phyloP scores from a whole-genome alignment of 768 basidiomycete genomes.

The Boletellus sp. region DNA sequence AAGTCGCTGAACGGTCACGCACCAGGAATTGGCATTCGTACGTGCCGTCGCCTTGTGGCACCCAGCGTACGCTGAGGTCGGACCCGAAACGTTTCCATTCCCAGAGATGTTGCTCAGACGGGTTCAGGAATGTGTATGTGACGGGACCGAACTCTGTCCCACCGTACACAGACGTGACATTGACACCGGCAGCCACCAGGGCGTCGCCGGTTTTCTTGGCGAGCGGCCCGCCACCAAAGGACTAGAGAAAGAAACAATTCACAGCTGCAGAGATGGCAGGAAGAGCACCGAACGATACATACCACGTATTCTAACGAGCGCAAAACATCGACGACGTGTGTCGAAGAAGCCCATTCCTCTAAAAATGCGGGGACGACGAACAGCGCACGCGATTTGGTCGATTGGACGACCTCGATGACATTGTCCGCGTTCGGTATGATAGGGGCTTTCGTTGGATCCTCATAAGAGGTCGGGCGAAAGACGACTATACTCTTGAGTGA shows the following conservation, averaged over 20 bases:
- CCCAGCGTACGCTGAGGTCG: conserved; percentile 30
- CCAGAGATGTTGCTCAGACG: conserved; percentile 31
- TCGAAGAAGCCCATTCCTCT: conserved; percentile 19
- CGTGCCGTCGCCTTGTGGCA: conserved; percentile 33
- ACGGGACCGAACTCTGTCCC: conserved; percentile 34
- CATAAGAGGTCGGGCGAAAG: conserved; percentile 18
- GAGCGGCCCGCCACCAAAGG: conserved; percentile 36
- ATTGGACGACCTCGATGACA: conserved; percentile 15
- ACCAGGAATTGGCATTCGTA: conserved; percentile 40
- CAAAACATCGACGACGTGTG: conserved; percentile 16
- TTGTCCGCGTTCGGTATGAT: conserved; percentile 20
- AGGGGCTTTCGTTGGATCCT: conserved; percentile 14
- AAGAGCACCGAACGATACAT: background rate
- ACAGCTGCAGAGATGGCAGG: background rate
- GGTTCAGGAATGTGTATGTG: conserved; percentile 5
- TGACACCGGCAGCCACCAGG: conserved; percentile 35
- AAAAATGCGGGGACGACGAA: conserved; percentile 23
- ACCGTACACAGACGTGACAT: conserved; percentile 34
- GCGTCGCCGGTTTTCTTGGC: conserved; percentile 34
- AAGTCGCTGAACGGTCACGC: background rate
- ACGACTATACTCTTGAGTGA: conserved; percentile 13
- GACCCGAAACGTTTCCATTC: conserved; percentile 31
- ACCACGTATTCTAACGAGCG: conserved; percentile 21
- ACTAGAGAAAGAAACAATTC: conserved; percentile 16
- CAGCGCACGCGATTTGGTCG: conserved; percentile 14